Conservation (phyloP, 768 basidiomycete species). For the Daedaleopsis nitida region DNA sequence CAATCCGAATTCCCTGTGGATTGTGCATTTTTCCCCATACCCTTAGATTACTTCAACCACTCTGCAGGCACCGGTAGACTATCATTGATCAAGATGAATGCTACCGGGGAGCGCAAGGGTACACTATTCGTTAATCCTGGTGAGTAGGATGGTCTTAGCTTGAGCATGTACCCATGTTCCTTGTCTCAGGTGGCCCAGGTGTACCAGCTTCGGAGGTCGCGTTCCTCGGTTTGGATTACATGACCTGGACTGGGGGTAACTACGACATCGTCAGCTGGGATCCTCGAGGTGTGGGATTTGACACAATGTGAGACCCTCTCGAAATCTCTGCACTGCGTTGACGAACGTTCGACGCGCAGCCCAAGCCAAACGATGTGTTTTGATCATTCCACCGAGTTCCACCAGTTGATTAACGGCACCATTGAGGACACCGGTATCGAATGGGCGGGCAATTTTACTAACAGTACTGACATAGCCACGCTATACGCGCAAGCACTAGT, state of each 20-base stretch:
- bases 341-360: background rate
- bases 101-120: background rate
- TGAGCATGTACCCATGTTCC: no score
- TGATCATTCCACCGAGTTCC: background rate
- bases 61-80: background rate
- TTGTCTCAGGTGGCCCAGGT: background rate
- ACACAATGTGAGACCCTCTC: background rate
- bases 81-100: slow-evolving; percentile 1
- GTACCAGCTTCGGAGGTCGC: background rate
- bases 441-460: background rate
- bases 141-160: background rate
- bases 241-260: background rate
- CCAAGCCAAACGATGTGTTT: background rate
- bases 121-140: background rate
- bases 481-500: background rate
- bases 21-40: background rate
- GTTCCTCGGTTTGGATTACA: background rate
- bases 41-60: background rate
- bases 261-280: slow-evolving; percentile 7
- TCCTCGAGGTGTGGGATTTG: background rate
- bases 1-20: background rate
- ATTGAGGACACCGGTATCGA: background rate
- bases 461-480: background rate
- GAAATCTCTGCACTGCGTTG: background rate
- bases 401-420: background rate